Conservation (phyloP, 306 rosid genomes). For the Carpinus viminea region DNA sequence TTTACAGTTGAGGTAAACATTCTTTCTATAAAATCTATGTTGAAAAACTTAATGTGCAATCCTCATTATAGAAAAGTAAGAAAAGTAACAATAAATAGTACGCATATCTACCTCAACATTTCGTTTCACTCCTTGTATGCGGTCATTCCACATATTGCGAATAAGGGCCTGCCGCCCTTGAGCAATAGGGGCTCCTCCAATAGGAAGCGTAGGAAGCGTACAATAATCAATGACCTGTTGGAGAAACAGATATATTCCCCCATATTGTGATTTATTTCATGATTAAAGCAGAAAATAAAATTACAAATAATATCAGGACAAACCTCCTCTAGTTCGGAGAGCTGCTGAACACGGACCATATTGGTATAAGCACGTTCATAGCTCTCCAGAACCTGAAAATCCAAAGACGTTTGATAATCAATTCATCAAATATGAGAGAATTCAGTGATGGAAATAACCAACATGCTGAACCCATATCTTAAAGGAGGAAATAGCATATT, state of each 20-base stretch:
- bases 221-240: constrained; percentile 87
- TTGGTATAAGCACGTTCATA: constrained; percentile 95
- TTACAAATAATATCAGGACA: constrained; percentile 26
- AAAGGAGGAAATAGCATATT: not conserved
- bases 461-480: not conserved
- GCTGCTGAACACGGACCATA: constrained; percentile 97
- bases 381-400: constrained; percentile 87
- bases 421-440: not conserved
- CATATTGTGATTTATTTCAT: constrained; percentile 9
- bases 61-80: not conserved
- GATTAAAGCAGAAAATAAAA: constrained; percentile 12
- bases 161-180: constrained; percentile 92
- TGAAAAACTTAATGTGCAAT: not conserved
- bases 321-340: constrained; percentile 98
- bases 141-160: constrained; percentile 98
- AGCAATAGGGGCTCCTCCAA: constrained; percentile 63
- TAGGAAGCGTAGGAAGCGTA: constrained; percentile 90
- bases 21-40: not conserved
- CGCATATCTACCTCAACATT: constrained; percentile 74
- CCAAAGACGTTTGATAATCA: constrained; percentile 5
- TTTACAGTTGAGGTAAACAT: not conserved
- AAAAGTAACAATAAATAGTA: constrained; percentile 5
- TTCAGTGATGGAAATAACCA: too few relatives aligned
- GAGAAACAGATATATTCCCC: constrained; percentile 20
- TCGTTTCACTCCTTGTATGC: constrained; percentile 91